Percentiles rank a stretch among this genome's conserved stretches.
phyloP scores from a whole-genome alignment of 1,139 yeast species.

The Pichia sp. region DNA sequence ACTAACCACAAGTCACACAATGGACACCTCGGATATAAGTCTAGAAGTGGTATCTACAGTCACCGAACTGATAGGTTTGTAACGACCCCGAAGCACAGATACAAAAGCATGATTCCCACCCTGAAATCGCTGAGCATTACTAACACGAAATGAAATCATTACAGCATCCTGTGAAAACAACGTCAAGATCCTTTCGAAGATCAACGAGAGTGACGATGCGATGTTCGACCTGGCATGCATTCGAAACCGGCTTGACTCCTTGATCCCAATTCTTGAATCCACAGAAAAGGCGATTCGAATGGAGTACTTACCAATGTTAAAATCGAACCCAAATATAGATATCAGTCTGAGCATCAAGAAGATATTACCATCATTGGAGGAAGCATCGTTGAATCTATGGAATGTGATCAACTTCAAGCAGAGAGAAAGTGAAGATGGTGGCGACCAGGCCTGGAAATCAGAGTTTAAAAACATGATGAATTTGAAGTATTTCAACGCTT shows the following conservation, averaged over 20 bases:
- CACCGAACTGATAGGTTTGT: constrained; percentile 12
- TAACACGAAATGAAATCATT: background rate
- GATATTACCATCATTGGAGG: constrained; percentile 19
- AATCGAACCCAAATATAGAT: background rate
- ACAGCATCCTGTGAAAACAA: constrained; percentile 19
- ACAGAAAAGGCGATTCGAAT: constrained; percentile 17
- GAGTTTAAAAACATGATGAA: background rate
- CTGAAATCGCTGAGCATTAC: constrained; percentile 1
- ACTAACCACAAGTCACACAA: too few relatives aligned
- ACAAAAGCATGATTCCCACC: background rate
- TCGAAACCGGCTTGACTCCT: constrained; percentile 15
- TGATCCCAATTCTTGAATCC: constrained; percentile 18
- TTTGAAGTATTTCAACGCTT: constrained; percentile 25
- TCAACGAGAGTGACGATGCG: constrained; percentile 3
- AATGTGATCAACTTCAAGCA: constrained; percentile 26
- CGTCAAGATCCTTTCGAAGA: background rate
- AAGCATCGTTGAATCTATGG: constrained; percentile 32
- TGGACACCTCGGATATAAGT: constrained; percentile 4
- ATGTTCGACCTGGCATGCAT: constrained; percentile 19
- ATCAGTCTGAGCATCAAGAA: constrained; percentile 2
- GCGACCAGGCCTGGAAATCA: background rate
- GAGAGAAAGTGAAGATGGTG: constrained; percentile 3
- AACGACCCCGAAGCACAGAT: background rate
- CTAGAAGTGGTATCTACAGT: constrained; percentile 11
- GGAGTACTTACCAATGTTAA: constrained; percentile 1